phyloP scores from a whole-genome alignment of 176 grass and related monocot genomes.

The Guadua angustifolia region DNA sequence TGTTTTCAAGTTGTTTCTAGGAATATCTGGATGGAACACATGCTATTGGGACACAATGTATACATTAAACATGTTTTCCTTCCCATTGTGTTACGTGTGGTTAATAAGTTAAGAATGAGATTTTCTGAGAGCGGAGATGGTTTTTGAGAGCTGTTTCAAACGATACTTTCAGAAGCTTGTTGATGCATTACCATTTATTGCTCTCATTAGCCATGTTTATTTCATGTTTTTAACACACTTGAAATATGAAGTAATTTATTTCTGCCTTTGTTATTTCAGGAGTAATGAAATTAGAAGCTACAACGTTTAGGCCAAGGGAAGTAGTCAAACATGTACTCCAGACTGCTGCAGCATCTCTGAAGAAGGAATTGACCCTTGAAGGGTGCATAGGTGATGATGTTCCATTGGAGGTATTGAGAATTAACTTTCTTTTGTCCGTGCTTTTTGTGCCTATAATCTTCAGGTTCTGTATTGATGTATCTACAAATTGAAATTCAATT shows the following conservation, averaged over 20 bases:
- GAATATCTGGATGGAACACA: slow-evolving; percentile 14
- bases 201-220: slow-evolving; percentile 30
- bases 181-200: slow-evolving; percentile 28
- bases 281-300: slow-evolving; percentile 91
- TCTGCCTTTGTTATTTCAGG: slow-evolving; percentile 57
- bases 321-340: slow-evolving; percentile 95
- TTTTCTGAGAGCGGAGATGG: slow-evolving; percentile 1
- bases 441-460: slow-evolving; percentile 20
- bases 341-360: slow-evolving; percentile 95
- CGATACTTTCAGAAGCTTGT: slow-evolving; percentile 17
- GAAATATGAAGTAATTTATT: slow-evolving; percentile 42
- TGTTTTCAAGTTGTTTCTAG: slow-evolving; percentile 28
- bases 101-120: slow-evolving; percentile 20
- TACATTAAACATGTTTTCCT: not conserved
- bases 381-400: slow-evolving; percentile 77
- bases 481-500: slow-evolving; percentile 17
- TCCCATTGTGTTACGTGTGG: slow-evolving; percentile 7
- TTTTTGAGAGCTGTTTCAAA: slow-evolving; percentile 28
- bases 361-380: slow-evolving; percentile 90
- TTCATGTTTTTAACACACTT: slow-evolving; percentile 13
- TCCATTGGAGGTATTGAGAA: slow-evolving; percentile 73
- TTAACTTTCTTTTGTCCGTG: not conserved
- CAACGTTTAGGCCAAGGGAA: slow-evolving; percentile 96
- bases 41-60: slow-evolving; percentile 13
- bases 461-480: slow-evolving; percentile 26